Base-by-base conservation (phyloP, 768 basidiomycete species). In the Termitomyces sp. region DNA sequence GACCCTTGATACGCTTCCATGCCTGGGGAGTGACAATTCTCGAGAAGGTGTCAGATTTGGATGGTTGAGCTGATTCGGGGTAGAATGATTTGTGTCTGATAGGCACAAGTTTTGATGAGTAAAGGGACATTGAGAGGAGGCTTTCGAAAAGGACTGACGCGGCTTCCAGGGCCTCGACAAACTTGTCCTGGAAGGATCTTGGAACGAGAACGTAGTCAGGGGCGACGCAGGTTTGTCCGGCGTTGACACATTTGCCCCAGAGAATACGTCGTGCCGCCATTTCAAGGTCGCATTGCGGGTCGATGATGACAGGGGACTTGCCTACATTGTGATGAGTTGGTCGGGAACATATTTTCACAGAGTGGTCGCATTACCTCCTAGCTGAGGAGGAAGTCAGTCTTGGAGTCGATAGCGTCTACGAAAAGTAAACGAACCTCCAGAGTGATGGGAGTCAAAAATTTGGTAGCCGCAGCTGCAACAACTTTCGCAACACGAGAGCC, bases 191-290 rank as follows among this genome's bases (percentile, higher is more conserved):
- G 68, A 79, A 75, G 4, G 73, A 72, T 28, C 68, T 74, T 13
- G 80, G 79, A 4, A 85, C 80, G 56, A 84, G 77, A 20, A 83
- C 72, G 61, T 85, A 84, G 65, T 85, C 84, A 0, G 84, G 84
- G 5, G 89, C 85, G 4, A 88, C 78, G 60, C 92, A 94, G 1
- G 86, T 86, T 76, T 93, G 84, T 2, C 93, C 93, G 0, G 84
- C 85, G 65, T 95, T 95, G 40, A 80, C 73, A n/a, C 76, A 72
- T 51, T 92, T 92, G n/a, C 91, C 91, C 90, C 91, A 94, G 39
- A 93, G 71, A 48, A 95, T 78, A n/a, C 92, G 81, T 46, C 80
- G 81, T 3, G 90, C 90, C 0, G 87, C 80, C 5, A 79, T 74
- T 59, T 85, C 78, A 54, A 94, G 73, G 68, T 94, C 87, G 57